Conservation (phyloP, 192 early-diverging fungal genomes). For the Backusella circina region DNA sequence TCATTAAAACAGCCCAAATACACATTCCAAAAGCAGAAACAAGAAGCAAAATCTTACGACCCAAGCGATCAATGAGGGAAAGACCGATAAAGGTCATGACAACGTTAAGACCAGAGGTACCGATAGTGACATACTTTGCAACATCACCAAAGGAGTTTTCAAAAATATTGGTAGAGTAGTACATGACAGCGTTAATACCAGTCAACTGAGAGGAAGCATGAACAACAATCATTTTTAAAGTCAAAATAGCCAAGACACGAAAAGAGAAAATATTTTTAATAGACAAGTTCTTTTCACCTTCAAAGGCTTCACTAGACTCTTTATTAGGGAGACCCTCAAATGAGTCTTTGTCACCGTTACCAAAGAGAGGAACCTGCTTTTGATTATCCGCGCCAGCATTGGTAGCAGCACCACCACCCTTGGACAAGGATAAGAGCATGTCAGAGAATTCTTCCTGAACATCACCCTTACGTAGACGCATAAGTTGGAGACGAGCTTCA, state of each 20-base stretch:
- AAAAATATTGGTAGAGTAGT: conserved; percentile 63
- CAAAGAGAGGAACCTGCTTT: not conserved
- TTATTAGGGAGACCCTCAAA: not conserved
- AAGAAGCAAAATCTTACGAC: conserved; percentile 56
- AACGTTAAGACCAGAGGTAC: conserved; percentile 54
- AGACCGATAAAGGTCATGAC: conserved; percentile 53
- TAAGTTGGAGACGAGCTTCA: conserved; percentile 58
- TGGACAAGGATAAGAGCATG: conserved; percentile 25
- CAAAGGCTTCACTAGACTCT: not conserved
- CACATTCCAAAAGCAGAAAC: conserved; percentile 58
- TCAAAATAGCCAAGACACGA: conserved; percentile 36
- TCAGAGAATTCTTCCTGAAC: conserved; percentile 56
- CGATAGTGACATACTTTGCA: conserved; percentile 48
- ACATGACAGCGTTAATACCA: conserved; percentile 65
- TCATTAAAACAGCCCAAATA: conserved; percentile 45
- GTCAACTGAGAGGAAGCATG: conserved; percentile 55
- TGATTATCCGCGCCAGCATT: conserved; percentile 8
- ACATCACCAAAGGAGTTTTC: conserved; percentile 45
- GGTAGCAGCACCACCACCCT: conserved; percentile 12
- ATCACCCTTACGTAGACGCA: conserved; percentile 51
- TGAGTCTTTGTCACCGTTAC: conserved; percentile 3
- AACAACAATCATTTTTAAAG: conserved; percentile 52
- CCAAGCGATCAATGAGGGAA: conserved; percentile 52
- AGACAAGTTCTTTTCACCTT: conserved; percentile 15
- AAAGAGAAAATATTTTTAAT: conserved; percentile 26